phyloP scores from a whole-genome alignment of 2,329 filamentous ascomycete species.

The Exophiala oligosperma region DNA sequence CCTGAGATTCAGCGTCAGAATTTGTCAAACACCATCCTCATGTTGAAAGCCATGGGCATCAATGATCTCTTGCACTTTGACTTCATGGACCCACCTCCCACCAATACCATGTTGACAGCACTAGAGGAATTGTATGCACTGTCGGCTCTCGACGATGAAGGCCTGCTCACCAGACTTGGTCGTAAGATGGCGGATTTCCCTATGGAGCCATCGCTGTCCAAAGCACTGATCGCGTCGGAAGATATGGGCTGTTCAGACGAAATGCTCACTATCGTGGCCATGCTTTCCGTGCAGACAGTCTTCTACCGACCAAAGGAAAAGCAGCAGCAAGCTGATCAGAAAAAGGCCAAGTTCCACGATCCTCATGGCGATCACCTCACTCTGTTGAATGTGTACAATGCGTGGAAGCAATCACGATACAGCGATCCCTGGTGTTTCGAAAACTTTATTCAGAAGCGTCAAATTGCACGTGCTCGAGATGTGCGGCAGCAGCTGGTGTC shows the following conservation, averaged over 20 bases:
- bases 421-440: slow-evolving; percentile 93
- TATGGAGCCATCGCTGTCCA: slow-evolving; percentile 91
- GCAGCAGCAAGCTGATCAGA: slow-evolving; percentile 92
- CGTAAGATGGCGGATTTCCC: slow-evolving; percentile 98
- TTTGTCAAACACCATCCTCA: slow-evolving; percentile 85
- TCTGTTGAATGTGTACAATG: slow-evolving; percentile 92
- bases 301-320: slow-evolving; percentile 98
- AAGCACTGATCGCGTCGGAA: slow-evolving; percentile 83
- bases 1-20: slow-evolving; percentile 97
- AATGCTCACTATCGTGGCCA: slow-evolving; percentile 88
- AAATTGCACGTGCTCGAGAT: slow-evolving; percentile 86
- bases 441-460: slow-evolving; percentile 92
- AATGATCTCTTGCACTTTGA: slow-evolving; percentile 97
- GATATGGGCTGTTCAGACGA: slow-evolving; percentile 91
- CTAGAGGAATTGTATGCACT: slow-evolving; percentile 93
- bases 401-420: slow-evolving; percentile 85
- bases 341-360: slow-evolving; percentile 97
- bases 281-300: slow-evolving; percentile 82
- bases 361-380: slow-evolving; percentile 92
- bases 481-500: slow-evolving; percentile 87
- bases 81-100: slow-evolving; percentile 97
- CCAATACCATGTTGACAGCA: slow-evolving; percentile 95
- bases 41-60: slow-evolving; percentile 99
- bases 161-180: slow-evolving; percentile 83
- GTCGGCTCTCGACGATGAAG: slow-evolving; percentile 91